Conservation (phyloP, 2,329 filamentous ascomycete species). For the Diaporthe citri region DNA sequence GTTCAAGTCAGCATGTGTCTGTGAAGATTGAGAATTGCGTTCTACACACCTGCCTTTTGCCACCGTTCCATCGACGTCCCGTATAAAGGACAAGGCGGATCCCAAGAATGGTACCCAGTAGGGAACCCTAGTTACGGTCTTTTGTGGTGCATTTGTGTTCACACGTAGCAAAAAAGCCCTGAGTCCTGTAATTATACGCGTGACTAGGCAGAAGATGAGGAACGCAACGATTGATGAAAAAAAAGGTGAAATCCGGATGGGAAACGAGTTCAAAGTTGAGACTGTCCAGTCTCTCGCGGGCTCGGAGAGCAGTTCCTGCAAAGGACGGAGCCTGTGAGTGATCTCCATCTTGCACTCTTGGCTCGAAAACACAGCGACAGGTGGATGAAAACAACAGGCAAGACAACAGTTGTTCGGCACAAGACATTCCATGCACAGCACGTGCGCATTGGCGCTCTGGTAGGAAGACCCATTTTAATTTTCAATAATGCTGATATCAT, state of each 20-base stretch:
- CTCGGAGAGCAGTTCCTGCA: background rate
- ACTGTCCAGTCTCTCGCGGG: background rate
- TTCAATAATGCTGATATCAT: background rate
- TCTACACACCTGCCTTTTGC: background rate
- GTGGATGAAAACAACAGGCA: background rate
- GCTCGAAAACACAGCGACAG: background rate
- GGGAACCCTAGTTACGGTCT: background rate
- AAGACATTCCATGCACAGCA: background rate
- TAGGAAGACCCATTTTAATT: background rate
- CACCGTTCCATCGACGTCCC: background rate
- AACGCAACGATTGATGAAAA: background rate
- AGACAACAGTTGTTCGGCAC: background rate
- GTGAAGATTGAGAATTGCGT: background rate
- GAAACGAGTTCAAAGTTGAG: background rate
- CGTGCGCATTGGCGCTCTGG: background rate
- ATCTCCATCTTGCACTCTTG: background rate
- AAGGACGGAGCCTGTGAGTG: background rate
- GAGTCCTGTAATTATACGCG: background rate
- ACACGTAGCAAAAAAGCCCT: background rate
- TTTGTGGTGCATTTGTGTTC: background rate
- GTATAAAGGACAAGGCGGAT: background rate
- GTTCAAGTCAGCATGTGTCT: background rate
- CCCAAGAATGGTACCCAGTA: background rate
- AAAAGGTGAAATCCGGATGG: background rate
- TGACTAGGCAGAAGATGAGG: background rate